Evolutionary conservation across 352 stramenopile species (phyloP), one percentile per base, ranked within the genome.

Genomic region (Phytophthora rubi): DNA sequence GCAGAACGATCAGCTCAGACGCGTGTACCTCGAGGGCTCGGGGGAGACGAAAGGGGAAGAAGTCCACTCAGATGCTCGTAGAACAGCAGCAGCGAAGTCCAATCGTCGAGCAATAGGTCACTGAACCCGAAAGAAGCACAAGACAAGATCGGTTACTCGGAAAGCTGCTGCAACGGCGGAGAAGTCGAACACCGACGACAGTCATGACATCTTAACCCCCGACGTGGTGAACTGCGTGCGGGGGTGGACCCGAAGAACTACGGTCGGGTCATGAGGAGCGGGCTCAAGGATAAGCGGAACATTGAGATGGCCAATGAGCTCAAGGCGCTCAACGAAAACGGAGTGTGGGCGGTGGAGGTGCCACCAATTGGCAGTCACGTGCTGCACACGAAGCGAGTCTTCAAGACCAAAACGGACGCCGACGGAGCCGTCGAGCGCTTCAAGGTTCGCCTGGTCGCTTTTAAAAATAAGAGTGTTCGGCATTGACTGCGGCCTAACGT

Each of bases 61-160:
- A 32, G 37, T 23, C 33, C 4, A 10, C 15, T n/a, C 3, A 6
- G 44, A 53, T 10, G 18, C 23, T 26, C 23, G 23, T 1, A 3
- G 23, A 42, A 52, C 53, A 12, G 44, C 70, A 7, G 39, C 47
- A 44, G 33, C 9, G 18, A 44, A 32, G 37, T 21, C 23, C 23
- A 26, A 26, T 1, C 23, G 28, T n/a, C 58, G 55, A 4, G 21
- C 35, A 7, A 80, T 52, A 45, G 65, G 10, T 30, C 56, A 23
- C 56, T 76, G 49, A 13, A 47, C 6, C 12, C 78, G 18, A 16
- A 59, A 44, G 62, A 74, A 47, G 72, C 63, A 54, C 59, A 73
- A 9, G 75, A 83, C 59, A 66, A 59, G 1, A 23, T 78, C 6
- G 39, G 71, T 63, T 1, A 62, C 72, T n/a, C 35, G 70, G 6